phyloP scores from a whole-genome alignment of 1,284 basidiomycete genomes.

The Boletus mariae region DNA sequence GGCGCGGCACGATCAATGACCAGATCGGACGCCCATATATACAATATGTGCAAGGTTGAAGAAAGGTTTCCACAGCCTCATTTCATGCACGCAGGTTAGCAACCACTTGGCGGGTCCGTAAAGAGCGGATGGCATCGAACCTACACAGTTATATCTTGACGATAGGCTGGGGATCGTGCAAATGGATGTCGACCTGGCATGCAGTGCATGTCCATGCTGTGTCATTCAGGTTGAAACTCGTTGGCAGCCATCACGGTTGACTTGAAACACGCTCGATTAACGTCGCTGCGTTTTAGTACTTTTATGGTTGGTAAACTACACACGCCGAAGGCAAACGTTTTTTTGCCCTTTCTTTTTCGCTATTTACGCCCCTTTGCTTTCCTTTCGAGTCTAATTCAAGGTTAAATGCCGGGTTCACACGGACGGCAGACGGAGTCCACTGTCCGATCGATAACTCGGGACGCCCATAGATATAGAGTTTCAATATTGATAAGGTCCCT shows the following conservation, averaged over 20 bases:
- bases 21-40: too few species aligned
- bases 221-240: not conserved
- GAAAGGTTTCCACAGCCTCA: not conserved
- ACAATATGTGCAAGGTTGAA: not conserved
- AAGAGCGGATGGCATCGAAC: not conserved
- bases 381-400: not conserved
- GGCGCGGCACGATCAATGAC: too few species aligned
- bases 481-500: not conserved
- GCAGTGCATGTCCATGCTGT: not conserved
- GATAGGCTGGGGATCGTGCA: not conserved
- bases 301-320: not conserved
- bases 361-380: too few species aligned
- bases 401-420: conserved; percentile 10
- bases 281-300: not conserved
- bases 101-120: too few species aligned
- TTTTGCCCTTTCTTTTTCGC: not conserved
- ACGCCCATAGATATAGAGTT: conserved; percentile 9
- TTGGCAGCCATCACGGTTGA: not conserved
- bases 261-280: not conserved
- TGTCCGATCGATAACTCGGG: conserved; percentile 5
- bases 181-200: not conserved
- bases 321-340: not conserved
- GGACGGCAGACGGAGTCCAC: not conserved
- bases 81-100: not conserved
- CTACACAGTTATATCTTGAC: not conserved